phyloP scores from a whole-genome alignment of 2,329 filamentous ascomycete genomes.

The Coniochaeta pulveracea region DNA sequence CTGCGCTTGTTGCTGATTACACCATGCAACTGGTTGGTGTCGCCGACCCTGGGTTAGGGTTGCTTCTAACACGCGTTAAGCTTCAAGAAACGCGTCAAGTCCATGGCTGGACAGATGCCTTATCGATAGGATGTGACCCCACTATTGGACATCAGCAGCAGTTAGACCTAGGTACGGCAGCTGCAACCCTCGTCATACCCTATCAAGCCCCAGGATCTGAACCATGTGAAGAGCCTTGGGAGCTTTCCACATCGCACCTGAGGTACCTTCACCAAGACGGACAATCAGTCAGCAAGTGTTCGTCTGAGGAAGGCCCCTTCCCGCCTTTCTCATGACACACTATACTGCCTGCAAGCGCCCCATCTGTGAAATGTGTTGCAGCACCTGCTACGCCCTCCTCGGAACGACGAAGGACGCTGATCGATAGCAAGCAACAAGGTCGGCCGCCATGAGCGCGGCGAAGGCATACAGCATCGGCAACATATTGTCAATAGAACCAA shows the following conservation, averaged over 20 bases:
- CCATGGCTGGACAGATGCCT: no score
- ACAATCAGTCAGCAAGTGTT: not conserved
- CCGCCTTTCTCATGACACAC: conserved; percentile 1
- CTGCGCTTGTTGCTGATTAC: no score
- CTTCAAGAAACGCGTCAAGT: no score
- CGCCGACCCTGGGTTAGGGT: no score
- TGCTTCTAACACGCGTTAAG: no score
- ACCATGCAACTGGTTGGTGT: no score
- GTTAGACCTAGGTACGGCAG: no score
- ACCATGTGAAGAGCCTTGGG: conserved; percentile 3
- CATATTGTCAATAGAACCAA: no score
- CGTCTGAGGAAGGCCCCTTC: not conserved
- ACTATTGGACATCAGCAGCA: no score
- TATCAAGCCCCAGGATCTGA: not conserved
- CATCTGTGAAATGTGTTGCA: not conserved
- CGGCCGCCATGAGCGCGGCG: not conserved
- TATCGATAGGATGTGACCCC: no score
- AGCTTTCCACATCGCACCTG: not conserved
- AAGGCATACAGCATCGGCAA: no score
- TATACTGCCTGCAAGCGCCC: not conserved
- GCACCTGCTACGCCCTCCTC: not conserved
- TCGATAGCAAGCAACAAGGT: not conserved
- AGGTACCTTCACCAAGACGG: no score
- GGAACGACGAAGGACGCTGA: not conserved
- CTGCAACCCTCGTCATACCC: conserved; percentile 6